A percentile compares a stretch with the other conserved stretches of the same genome.
phyloP scores from a whole-genome alignment of 2,329 filamentous ascomycete genomes.

The Blastomyces parvus region DNA sequence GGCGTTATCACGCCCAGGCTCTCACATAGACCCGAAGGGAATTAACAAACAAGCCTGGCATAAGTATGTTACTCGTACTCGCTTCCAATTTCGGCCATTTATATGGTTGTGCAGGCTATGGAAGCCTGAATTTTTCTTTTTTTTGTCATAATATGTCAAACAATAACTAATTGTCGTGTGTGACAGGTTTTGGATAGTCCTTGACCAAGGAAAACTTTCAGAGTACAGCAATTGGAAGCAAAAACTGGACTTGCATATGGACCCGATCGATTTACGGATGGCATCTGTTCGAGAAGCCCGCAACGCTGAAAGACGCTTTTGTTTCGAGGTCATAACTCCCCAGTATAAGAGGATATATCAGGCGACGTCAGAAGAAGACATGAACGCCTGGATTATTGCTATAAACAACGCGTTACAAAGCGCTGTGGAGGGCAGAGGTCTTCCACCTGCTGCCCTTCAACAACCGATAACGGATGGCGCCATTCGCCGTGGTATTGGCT shows the following conservation, averaged over 20 bases:
- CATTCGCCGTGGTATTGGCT: conserved; percentile 76
- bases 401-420: conserved; percentile 97
- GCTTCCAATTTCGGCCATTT: neutral
- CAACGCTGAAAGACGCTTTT: conserved; percentile 89
- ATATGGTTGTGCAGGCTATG: neutral
- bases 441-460: conserved; percentile 38
- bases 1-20: conserved; percentile 85
- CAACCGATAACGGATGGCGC: conserved; percentile 45
- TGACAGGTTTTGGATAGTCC: conserved; percentile 87
- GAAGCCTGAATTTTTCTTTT: neutral
- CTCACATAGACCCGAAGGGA: conserved; percentile 88
- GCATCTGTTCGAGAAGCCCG: conserved; percentile 93
- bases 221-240: conserved; percentile 99
- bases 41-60: conserved; percentile 98
- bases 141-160: neutral
- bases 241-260: conserved; percentile 90
- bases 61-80: conserved; percentile 54
- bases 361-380: conserved; percentile 94
- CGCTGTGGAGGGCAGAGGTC: conserved; percentile 73
- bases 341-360: conserved; percentile 95
- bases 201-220: conserved; percentile 91
- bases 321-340: conserved; percentile 96
- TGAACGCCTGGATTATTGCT: conserved; percentile 90
- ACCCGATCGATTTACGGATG: conserved; percentile 93
- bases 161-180: conserved; percentile 10